phyloP scores from a whole-genome alignment of 108 stramenopile genomes.

The Stephanodiscus minutulus region DNA sequence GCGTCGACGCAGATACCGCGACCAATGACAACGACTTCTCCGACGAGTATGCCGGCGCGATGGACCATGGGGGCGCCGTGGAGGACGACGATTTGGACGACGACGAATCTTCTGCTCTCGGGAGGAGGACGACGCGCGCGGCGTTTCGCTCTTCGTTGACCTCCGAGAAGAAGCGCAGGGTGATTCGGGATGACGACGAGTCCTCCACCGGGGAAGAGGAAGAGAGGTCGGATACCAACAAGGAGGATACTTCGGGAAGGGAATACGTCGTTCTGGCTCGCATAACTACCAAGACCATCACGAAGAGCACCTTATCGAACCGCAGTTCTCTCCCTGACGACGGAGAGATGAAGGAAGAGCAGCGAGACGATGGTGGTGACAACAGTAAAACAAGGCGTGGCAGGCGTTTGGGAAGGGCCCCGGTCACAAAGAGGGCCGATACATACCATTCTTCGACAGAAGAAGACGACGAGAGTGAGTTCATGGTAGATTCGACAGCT shows the following conservation, averaged over 20 bases:
- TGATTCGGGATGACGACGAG: slow-evolving; percentile 1
- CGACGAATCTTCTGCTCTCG: neutral
- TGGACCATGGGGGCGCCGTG: neutral
- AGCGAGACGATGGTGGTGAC: neutral
- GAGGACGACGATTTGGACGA: neutral
- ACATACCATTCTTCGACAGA: neutral
- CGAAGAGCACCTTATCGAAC: neutral
- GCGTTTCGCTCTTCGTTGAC: neutral
- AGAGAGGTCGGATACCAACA: neutral
- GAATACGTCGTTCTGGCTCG: neutral
- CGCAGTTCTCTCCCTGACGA: neutral
- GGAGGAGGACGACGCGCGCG: neutral
- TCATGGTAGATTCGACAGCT: neutral
- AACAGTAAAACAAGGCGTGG: neutral
- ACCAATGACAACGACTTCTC: slow-evolving; percentile 1
- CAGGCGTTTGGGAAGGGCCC: neutral
- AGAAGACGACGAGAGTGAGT: neutral
- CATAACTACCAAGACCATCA: neutral
- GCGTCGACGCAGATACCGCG: neutral
- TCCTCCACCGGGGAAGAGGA: neutral
- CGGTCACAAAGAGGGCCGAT: neutral
- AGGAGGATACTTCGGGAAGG: too few relatives aligned
- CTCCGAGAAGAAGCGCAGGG: neutral
- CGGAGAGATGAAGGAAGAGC: neutral
- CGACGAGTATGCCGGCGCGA: neutral